These are phyloP conservation scores for Magnaporthiopsis rhizophila DNA, from an alignment of 2,329 filamentous ascomycete genomes.

Conservation along the genomic window DNA sequence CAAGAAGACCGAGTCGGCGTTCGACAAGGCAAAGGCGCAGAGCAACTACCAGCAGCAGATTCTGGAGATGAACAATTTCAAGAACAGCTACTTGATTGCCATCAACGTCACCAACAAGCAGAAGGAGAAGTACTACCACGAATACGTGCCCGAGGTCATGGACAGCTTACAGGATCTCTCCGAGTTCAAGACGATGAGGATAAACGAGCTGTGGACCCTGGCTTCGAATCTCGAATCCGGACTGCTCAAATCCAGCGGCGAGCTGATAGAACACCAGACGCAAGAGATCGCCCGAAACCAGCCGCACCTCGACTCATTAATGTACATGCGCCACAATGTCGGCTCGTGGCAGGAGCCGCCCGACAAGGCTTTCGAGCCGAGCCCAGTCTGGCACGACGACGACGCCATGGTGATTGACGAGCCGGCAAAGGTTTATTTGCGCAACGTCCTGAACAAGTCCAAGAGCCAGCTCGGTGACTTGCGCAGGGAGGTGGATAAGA, in stretches of 20 bases:
- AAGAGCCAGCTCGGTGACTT: constrained; percentile 77
- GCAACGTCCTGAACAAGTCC: constrained; percentile 86
- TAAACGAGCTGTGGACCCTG: constrained; percentile 79
- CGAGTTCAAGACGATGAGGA: constrained; percentile 74
- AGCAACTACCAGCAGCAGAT: constrained; percentile 87
- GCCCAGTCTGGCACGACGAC: constrained; percentile 95
- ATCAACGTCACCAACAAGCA: constrained; percentile 98
- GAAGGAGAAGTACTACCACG: constrained; percentile 95
- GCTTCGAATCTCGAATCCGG: constrained; percentile 73
- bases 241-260: constrained; percentile 67
- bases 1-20: constrained; percentile 92
- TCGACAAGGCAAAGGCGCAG: constrained; percentile 89
- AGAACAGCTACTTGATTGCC: constrained; percentile 94
- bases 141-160: constrained; percentile 89
- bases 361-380: constrained; percentile 84
- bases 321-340: constrained; percentile 94
- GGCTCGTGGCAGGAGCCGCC: constrained; percentile 73
- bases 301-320: constrained; percentile 87
- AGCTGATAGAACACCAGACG: constrained; percentile 63
- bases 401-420: constrained; percentile 81
- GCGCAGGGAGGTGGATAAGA: constrained; percentile 76
- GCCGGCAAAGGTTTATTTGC: constrained; percentile 77
- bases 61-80: constrained; percentile 92
- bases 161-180: constrained; percentile 91
- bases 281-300: constrained; percentile 82